Conservation (phyloP, 345 rosid genomes). For the Citrus maxima region DNA sequence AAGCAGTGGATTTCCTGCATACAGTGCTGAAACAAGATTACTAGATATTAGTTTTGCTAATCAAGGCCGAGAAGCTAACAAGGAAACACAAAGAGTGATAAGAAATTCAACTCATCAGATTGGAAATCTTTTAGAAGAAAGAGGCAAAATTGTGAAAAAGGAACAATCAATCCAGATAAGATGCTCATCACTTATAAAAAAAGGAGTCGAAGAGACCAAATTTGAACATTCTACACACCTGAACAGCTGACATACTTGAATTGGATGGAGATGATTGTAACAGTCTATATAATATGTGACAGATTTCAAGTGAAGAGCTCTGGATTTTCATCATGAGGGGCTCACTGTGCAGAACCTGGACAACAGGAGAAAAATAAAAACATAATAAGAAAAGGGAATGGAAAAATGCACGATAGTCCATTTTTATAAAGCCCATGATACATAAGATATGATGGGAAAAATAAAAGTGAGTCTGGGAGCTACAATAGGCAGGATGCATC, state of each 20-base stretch:
- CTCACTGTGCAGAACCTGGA: slow-evolving; percentile 65
- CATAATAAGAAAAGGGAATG: background rate
- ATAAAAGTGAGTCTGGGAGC: background rate
- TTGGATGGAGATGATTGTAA: slow-evolving; percentile 44
- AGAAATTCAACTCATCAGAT: slow-evolving; percentile 10
- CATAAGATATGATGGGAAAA: background rate
- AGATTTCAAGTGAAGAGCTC: slow-evolving; percentile 59
- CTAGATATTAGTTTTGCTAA: slow-evolving; percentile 24
- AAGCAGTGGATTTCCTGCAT: slow-evolving; percentile 58
- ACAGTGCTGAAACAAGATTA: slow-evolving; percentile 45
- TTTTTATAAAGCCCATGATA: background rate
- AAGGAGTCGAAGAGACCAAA: background rate
- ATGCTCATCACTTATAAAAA: background rate
- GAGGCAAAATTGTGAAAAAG: background rate
- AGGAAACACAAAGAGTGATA: background rate
- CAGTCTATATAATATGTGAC: slow-evolving; percentile 42
- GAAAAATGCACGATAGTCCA: background rate
- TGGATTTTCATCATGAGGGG: slow-evolving; percentile 50
- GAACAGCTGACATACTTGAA: slow-evolving; percentile 45
- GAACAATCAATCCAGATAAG: slow-evolving; percentile 1
- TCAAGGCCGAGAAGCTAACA: slow-evolving; percentile 4
- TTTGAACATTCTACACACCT: slow-evolving; percentile 42
- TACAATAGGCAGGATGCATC: background rate
- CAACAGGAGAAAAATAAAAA: slow-evolving; percentile 6
- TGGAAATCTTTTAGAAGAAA: background rate